Base-by-base conservation (phyloP, 192 early-diverging fungal species). In the Pilobolus umbonatus region DNA sequence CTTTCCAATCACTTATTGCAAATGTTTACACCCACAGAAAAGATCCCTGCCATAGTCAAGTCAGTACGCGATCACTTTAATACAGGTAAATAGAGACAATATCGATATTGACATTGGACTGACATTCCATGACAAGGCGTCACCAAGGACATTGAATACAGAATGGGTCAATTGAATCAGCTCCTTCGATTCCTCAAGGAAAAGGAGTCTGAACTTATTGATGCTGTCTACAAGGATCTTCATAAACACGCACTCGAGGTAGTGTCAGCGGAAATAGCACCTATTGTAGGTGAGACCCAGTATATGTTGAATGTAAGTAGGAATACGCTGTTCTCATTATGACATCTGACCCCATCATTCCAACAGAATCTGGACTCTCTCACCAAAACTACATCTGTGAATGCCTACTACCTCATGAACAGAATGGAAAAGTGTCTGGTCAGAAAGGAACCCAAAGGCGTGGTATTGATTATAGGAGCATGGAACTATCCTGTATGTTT, bases 361-460 rank as follows among this genome's bases (percentile, higher is more conserved):
- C 19, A 17, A 15, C 54, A 80, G 51, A 74, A 80, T 60, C 47
- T 86, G 17, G 70, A 82, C 55, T 63, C 61, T 49, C 76, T 82
- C 63, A 49, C 72, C 15, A 70, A 68, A 51, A 73, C 82, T 8
- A 58, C 65, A 1, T 25, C 36, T 22, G 32, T 51, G 24, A 19
- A 50, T 32, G 38, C 49, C 10, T 54, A 55, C 8, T 75, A 75
- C 65, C 61, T 67, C 32, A 70, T 70, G 14, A 74, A 80, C 22
- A 17, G 72, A 51, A 35, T 77, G 39, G 76, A 74, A 66, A 67
- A 50, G 25, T 60, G 70, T n/a, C 61, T 71, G 40, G 59, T 80
- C 44, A 79, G 86, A 62, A 81, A 75, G 47, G 87, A 91, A 32
- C 92, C 94, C 0, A 78, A 86, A 55, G 94, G 94, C 60, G 76